These are phyloP conservation scores for Sarcodon sp. DNA, from an alignment of 768 basidiomycete species.

Conservation along the genomic window DNA sequence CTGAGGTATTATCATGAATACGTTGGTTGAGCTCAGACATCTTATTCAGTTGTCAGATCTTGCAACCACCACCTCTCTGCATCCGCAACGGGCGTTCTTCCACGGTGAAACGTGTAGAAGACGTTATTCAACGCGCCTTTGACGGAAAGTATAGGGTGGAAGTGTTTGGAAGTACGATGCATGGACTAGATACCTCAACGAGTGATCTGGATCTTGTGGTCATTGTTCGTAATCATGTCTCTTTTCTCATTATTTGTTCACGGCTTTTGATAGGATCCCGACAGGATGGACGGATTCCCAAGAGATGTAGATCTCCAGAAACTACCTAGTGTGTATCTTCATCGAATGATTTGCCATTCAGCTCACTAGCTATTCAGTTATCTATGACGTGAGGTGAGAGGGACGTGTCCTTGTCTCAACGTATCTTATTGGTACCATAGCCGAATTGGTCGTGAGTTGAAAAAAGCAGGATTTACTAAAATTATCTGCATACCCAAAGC, in stretches of 20 bases:
- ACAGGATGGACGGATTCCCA: constrained; percentile 15
- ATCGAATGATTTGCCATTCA: not conserved
- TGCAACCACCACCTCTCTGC: not conserved
- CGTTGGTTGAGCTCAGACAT: too few species aligned
- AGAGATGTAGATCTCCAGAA: constrained; percentile 12
- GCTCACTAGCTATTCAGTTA: constrained; percentile 8
- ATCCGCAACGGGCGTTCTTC: not conserved
- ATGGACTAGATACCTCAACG: constrained; percentile 24
- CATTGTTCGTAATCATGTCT: constrained; percentile 22
- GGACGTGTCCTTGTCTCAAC: not conserved
- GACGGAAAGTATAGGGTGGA: constrained; percentile 21
- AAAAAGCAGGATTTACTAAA: constrained; percentile 19
- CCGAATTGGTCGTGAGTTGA: constrained; percentile 17
- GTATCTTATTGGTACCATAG: constrained; percentile 10
- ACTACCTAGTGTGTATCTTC: constrained; percentile 17
- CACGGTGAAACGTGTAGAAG: constrained; percentile 12
- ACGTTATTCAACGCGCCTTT: constrained; percentile 15
- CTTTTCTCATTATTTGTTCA: not conserved
- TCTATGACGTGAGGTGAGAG: constrained; percentile 19
- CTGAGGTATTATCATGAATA: too few species aligned
- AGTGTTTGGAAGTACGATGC: constrained; percentile 37
- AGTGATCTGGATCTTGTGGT: constrained; percentile 44
- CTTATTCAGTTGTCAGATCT: too few species aligned
- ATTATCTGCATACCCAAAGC: constrained; percentile 14
- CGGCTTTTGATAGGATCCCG: constrained; percentile 17